Evolutionary conservation across 306 rosid species (phyloP).

Genomic region (Quercus robur): DNA sequence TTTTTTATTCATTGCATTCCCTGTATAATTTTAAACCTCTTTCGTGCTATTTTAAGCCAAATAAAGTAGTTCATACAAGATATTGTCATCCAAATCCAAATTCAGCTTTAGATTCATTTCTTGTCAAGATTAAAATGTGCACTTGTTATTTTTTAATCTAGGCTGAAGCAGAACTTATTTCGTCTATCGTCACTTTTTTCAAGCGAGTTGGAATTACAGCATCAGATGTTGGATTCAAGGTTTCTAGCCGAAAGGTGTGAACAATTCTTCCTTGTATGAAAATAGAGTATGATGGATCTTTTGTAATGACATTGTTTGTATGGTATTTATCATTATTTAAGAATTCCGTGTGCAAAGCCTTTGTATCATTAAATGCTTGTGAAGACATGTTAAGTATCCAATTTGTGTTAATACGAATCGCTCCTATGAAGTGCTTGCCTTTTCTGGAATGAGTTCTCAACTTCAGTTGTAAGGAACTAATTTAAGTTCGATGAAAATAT

Average conservation of each 20-base stretch:
- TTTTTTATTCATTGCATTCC: neutral
- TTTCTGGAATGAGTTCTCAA: neutral
- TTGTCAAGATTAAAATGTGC: slow-evolving; percentile 1
- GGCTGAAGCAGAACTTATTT: slow-evolving; percentile 97
- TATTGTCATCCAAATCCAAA: neutral
- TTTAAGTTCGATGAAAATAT: neutral
- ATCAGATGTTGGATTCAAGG: slow-evolving; percentile 93
- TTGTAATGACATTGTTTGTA: neutral
- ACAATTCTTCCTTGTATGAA: slow-evolving; percentile 5
- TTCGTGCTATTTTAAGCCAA: neutral
- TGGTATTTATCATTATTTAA: slow-evolving; percentile 8
- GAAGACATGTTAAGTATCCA: slow-evolving; percentile 3
- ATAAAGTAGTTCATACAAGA: neutral
- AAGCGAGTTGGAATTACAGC: slow-evolving; percentile 82
- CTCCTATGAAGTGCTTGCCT: neutral
- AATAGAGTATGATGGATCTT: neutral
- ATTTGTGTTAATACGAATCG: neutral
- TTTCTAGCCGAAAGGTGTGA: slow-evolving; percentile 93
- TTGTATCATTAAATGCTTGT: slow-evolving; percentile 12
- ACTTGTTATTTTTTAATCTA: slow-evolving; percentile 24
- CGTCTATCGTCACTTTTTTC: slow-evolving; percentile 81
- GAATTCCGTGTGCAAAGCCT: slow-evolving; percentile 19
- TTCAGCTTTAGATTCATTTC: slow-evolving; percentile 5
- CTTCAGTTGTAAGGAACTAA: neutral
- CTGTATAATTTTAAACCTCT: neutral